phyloP scores from a whole-genome alignment of 768 basidiomycete genomes.

The Calvatia gigantea region DNA sequence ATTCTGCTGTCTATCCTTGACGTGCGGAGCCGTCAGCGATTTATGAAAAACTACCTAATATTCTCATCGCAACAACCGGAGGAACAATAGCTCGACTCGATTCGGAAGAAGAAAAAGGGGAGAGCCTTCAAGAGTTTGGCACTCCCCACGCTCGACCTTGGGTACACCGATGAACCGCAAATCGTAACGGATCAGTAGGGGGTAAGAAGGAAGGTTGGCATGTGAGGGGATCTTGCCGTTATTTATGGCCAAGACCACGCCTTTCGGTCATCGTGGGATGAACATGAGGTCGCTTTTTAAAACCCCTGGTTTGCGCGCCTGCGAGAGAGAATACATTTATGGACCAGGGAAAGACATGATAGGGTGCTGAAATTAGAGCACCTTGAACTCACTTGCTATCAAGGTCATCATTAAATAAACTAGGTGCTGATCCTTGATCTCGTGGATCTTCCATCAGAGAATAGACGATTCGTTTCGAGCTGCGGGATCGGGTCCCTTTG shows the following conservation, averaged over 20 bases:
- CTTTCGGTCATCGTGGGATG: conserved; percentile 3
- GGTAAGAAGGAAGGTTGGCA: background rate
- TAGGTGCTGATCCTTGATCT: background rate
- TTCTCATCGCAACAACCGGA: conserved; percentile 4
- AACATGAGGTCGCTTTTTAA: too few relatives aligned
- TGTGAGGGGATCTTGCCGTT: background rate
- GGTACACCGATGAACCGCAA: background rate
- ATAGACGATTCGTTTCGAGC: background rate
- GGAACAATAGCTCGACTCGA: background rate
- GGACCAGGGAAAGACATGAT: background rate
- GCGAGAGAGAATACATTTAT: background rate
- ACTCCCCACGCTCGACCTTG: background rate
- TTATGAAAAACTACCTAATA: background rate
- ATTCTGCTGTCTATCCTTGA: background rate
- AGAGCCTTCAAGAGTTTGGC: background rate
- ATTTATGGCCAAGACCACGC: background rate
- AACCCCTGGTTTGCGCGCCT: too few relatives aligned
- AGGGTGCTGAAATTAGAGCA: background rate
- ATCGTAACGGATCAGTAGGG: conserved; percentile 1
- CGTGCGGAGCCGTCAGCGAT: background rate
- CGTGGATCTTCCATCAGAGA: conserved; percentile 4
- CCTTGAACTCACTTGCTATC: background rate
- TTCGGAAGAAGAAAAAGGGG: background rate
- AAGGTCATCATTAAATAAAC: background rate
- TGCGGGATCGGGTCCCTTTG: background rate